phyloP scores from a whole-genome alignment of 768 basidiomycete species.

The Termitomyces sp. region DNA sequence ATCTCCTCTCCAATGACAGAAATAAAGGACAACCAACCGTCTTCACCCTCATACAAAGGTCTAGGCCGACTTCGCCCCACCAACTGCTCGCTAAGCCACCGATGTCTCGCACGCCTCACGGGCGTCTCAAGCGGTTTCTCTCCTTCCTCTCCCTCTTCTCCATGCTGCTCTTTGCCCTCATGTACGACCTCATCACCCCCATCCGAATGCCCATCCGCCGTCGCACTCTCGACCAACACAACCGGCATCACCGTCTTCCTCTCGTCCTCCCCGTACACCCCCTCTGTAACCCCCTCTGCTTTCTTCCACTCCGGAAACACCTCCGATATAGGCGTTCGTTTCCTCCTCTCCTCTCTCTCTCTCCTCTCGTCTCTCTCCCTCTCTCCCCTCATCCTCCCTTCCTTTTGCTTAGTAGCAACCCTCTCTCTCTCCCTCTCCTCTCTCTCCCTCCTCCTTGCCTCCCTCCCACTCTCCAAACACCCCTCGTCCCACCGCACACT shows the following conservation, averaged over 20 bases:
- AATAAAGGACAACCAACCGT: slow-evolving; percentile 29
- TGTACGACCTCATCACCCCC: slow-evolving; percentile 17
- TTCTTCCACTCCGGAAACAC: slow-evolving; percentile 48
- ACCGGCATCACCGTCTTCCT: slow-evolving; percentile 15
- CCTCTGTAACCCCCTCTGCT: too few relatives aligned
- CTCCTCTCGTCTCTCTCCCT: slow-evolving; percentile 26
- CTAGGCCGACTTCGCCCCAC: slow-evolving; percentile 42
- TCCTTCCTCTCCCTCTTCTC: slow-evolving; percentile 10
- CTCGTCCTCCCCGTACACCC: background rate
- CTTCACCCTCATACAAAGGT: slow-evolving; percentile 48
- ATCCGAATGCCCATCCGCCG: slow-evolving; percentile 41
- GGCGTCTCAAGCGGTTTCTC: slow-evolving; percentile 29
- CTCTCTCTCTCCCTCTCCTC: slow-evolving; percentile 11
- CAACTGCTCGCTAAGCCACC: slow-evolving; percentile 64
- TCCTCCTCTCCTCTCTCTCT: slow-evolving; percentile 43
- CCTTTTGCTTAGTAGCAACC: slow-evolving; percentile 9
- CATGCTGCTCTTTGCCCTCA: slow-evolving; percentile 7
- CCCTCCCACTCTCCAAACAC: slow-evolving; percentile 36
- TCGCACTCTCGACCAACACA: slow-evolving; percentile 47
- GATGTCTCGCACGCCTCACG: slow-evolving; percentile 37
- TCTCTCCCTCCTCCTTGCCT: slow-evolving; percentile 26
- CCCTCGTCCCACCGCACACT: slow-evolving; percentile 50
- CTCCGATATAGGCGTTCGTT: slow-evolving; percentile 47
- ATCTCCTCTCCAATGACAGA: too few relatives aligned
- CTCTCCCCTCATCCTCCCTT: slow-evolving; percentile 15